Evolutionary conservation across 441 rosid genomes (phyloP).

Genomic region (Theobroma grandiflorum): DNA sequence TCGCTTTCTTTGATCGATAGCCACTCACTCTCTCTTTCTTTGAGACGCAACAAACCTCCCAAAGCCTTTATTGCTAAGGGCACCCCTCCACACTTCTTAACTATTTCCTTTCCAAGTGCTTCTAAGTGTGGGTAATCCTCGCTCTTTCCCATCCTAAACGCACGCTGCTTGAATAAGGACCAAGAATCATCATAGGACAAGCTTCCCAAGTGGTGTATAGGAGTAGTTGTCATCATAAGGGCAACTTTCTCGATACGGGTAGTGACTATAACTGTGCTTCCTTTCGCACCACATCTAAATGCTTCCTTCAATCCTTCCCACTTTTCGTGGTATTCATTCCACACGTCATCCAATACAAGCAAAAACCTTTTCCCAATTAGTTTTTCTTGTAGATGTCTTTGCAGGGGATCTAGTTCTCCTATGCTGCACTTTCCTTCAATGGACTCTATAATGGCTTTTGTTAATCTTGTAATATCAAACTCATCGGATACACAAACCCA

Average conservation of each 20-base stretch:
- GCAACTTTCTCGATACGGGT: not conserved
- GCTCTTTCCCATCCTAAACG: not conserved
- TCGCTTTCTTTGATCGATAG: not conserved
- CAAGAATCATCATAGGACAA: conserved; percentile 21
- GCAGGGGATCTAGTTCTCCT: not conserved
- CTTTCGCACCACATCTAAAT: conserved; percentile 6
- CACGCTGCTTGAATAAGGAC: conserved; percentile 16
- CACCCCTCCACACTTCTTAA: conserved; percentile 13
- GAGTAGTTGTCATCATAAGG: not conserved
- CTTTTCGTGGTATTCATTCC: not conserved
- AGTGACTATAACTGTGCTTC: conserved; percentile 17
- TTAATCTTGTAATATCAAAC: not conserved
- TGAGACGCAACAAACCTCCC: not conserved
- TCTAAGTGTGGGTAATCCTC: not conserved
- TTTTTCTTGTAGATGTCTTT: not conserved
- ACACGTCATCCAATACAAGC: not conserved
- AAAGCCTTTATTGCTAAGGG: conserved; percentile 7
- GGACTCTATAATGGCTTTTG: not conserved
- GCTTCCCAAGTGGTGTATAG: not conserved
- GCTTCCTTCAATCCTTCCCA: not conserved
- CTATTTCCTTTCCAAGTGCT: conserved; percentile 16
- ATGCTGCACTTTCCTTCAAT: not conserved
- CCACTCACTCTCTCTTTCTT: conserved; percentile 4
- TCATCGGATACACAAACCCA: conserved; percentile 7
- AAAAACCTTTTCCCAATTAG: not conserved